phyloP scores from a whole-genome alignment of 2,329 filamentous ascomycete species.

The Pochonia chlamydosporia region DNA sequence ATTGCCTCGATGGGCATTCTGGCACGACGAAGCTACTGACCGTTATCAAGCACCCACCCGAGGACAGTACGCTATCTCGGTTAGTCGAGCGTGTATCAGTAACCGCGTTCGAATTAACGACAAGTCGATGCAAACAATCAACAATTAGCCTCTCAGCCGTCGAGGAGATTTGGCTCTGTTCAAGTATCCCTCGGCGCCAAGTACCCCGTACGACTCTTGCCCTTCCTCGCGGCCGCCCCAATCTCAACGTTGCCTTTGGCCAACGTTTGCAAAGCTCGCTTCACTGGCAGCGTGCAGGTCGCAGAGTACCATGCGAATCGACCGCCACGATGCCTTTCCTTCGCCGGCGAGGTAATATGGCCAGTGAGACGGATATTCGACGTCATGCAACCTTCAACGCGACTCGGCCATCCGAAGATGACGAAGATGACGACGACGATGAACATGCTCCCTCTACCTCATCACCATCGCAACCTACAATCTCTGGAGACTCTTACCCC shows the following conservation, averaged over 20 bases:
- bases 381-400: slow-evolving; percentile 38
- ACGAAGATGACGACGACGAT: slow-evolving; percentile 14
- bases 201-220: background rate
- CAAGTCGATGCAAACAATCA: background rate
- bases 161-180: background rate
- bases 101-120: background rate
- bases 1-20: background rate
- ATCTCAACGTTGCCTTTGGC: background rate
- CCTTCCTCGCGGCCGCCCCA: background rate
- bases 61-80: background rate
- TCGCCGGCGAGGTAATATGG: slow-evolving; percentile 55
- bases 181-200: background rate
- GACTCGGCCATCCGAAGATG: slow-evolving; percentile 23
- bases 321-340: slow-evolving; percentile 51
- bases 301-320: slow-evolving; percentile 31
- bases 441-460: slow-evolving; percentile 9
- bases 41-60: background rate
- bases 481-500: slow-evolving; percentile 9
- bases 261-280: background rate
- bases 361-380: slow-evolving; percentile 54
- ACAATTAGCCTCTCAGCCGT: background rate
- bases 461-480: slow-evolving; percentile 8
- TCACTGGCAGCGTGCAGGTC: slow-evolving; percentile 7
- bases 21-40: background rate
- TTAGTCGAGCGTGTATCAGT: background rate